Evolutionary conservation across 805 yeast genomes (phyloP).

Genomic region (Nakazawaea anatomiae): DNA sequence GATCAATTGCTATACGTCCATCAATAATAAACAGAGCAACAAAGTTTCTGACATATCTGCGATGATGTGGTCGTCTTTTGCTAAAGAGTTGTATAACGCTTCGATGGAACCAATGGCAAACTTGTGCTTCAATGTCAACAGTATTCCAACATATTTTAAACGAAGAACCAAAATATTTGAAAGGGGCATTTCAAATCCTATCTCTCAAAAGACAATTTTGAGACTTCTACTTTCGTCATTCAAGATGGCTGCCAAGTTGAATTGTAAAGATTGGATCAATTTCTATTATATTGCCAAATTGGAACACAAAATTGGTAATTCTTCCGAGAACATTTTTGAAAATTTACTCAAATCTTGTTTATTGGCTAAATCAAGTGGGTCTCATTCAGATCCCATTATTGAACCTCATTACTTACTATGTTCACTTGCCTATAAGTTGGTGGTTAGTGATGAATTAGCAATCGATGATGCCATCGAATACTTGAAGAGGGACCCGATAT

Average conservation of each 20-base stretch:
- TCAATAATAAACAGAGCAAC: slow-evolving; percentile 14
- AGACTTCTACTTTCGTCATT: slow-evolving; percentile 38
- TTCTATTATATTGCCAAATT: slow-evolving; percentile 55
- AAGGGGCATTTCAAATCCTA: neutral
- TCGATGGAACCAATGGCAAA: slow-evolving; percentile 60
- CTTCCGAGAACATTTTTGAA: slow-evolving; percentile 29
- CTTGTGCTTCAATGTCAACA: slow-evolving; percentile 43
- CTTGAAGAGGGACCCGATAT: slow-evolving; percentile 32
- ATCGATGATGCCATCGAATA: slow-evolving; percentile 30
- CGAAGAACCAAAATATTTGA: slow-evolving; percentile 19
- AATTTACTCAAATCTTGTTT: slow-evolving; percentile 39
- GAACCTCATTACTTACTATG: slow-evolving; percentile 76
- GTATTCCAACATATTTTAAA: slow-evolving; percentile 29
- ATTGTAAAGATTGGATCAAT: slow-evolving; percentile 53
- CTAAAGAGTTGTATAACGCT: slow-evolving; percentile 54
- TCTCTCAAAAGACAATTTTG: slow-evolving; percentile 22
- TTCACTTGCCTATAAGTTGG: slow-evolving; percentile 53
- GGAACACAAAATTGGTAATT: slow-evolving; percentile 13
- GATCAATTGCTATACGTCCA: slow-evolving; percentile 31
- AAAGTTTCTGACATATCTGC: slow-evolving; percentile 27
- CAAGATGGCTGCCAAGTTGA: slow-evolving; percentile 38
- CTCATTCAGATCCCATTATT: slow-evolving; percentile 48
- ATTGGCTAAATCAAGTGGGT: slow-evolving; percentile 30
- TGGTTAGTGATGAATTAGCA: slow-evolving; percentile 28
- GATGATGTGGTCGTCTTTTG: slow-evolving; percentile 46